Base-by-base conservation (phyloP, 2,329 filamentous ascomycete species). In the Venturia effusa region DNA sequence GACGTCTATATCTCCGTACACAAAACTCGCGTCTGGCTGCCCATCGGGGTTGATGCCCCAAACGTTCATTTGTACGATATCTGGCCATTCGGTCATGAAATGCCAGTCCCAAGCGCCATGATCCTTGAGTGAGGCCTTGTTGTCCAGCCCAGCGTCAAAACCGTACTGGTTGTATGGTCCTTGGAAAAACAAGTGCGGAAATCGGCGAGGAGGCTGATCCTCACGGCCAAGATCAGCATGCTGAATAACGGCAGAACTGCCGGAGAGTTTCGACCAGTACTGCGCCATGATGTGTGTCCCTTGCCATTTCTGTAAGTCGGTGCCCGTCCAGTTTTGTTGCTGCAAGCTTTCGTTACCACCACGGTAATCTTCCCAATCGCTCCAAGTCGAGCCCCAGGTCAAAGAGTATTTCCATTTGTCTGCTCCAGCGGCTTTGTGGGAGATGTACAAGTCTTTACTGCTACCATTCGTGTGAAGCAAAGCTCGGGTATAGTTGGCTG, bases 31-130 rank as follows among this genome's bases (percentile, higher is more conserved):
- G 71, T 88, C 85, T 0, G 85, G 84, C 67, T 82, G 74, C 24
- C 84, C 84, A 71, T 87, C 80, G 0, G 81, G 80, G 68, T 87
- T 85, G 70, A 87, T 84, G 61, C 85, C 86, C 85, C 86, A 88
- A 5, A 86, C 78, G 67, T 87, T 88, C 65, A 87, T 74, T 68
- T 87, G 84, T 64, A 84, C 80, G 59, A 80, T 74, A 2, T 81
- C 80, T 6, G 85, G 85, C 81, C 84, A 88, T 69, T 88, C 85
- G 3, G 80, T 77, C 79, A 86, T 81, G 65, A 87, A 84, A 66
- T 84, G 78, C 68, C 82, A 83, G 24, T 77, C 74, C 86, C 86
- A 88, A 3, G 75, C 73, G 61, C 84, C 77, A 24, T 73, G 71
- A 15, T 34, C 51, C 6, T 75, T 73, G 37, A 78, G 75, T 55